Base-by-base conservation (phyloP, 2,329 filamentous ascomycete species). In the Coniochaeta sp. region DNA sequence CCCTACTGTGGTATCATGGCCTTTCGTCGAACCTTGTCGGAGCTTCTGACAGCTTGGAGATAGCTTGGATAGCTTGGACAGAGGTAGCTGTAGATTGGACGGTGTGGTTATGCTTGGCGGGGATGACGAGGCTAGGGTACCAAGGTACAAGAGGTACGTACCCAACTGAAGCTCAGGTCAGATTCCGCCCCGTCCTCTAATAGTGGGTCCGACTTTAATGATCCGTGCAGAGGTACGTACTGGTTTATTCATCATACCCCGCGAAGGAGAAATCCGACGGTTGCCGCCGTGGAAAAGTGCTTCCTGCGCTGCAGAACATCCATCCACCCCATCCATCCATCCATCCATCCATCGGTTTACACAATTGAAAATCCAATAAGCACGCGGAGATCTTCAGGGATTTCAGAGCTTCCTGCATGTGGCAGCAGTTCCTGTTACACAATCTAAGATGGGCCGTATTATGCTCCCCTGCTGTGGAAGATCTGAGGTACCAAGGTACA, bases 1-100 rank as follows among this genome's bases (percentile, higher is more conserved):
- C 7, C 44, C 42, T 40, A 61, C 63, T 64, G 66, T 63, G 50
- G 62, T 22, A 26, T 60, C 65, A 68, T 61, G 34, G 60, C 57
- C 30, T 24, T 24, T n/a, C 38, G 19, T 47, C 10, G 42, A 17
- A 47, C 6, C 47, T 30, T 52, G 50, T 52, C 22, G 22, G 22
- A 55, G n/a, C n/a, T n/a, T n/a, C n/a, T n/a, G n/a, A n/a, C n/a
- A n/a, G n/a, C n/a, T n/a, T n/a, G n/a, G n/a, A n/a, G n/a, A n/a
- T 36, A 58, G 34, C 57, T 38, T 50, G 32, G 44, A 50, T 9
- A 50, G 16, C 30, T 47, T 50, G 16, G 17, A 30, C n/a, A n/a
- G n/a, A n/a, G n/a, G n/a, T n/a, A n/a, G n/a, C n/a, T n/a, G n/a
- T n/a, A n/a, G n/a, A n/a, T n/a, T n/a, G n/a, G n/a, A n/a, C n/a